A percentile compares a stretch with the other conserved stretches of the same genome.
Conservation (phyloP, 306 rosid species). For the Vigna angularis region DNA sequence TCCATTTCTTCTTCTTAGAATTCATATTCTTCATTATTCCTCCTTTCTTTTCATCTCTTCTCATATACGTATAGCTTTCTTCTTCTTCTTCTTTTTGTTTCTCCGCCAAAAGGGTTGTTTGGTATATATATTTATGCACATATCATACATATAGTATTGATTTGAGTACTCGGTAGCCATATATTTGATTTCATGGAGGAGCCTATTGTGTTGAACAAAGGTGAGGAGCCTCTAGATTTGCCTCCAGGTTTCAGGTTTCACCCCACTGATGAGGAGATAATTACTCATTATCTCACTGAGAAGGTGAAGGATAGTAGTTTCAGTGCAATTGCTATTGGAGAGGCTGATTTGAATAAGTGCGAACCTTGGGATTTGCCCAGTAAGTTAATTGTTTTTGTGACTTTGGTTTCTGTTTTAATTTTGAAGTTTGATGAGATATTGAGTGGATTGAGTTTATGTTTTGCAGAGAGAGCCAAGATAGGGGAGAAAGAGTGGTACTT, state of each 20-base stretch:
- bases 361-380: conserved; percentile 98
- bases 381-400: conserved; percentile 37
- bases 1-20: conserved; percentile 20
- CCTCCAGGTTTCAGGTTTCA: conserved; percentile 98
- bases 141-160: neutral
- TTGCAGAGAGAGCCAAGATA: conserved; percentile 88
- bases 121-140: neutral
- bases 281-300: conserved; percentile 64
- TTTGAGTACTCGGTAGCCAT: neutral
- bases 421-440: neutral
- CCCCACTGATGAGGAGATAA: conserved; percentile 90
- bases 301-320: conserved; percentile 69
- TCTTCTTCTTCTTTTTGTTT: too few relatives aligned
- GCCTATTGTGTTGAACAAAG: conserved; percentile 59
- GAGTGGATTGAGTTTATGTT: neutral
- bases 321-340: conserved; percentile 81
- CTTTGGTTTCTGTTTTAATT: neutral
- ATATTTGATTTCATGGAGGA: conserved; percentile 55
- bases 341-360: conserved; percentile 89
- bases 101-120: neutral
- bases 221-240: conserved; percentile 61
- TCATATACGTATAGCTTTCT: neutral
- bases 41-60: neutral
- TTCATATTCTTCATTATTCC: neutral
- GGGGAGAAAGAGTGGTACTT: conserved; percentile 97